Base-by-base conservation (phyloP, 352 stramenopile genomes). In the Elongisporangium anandrum region DNA sequence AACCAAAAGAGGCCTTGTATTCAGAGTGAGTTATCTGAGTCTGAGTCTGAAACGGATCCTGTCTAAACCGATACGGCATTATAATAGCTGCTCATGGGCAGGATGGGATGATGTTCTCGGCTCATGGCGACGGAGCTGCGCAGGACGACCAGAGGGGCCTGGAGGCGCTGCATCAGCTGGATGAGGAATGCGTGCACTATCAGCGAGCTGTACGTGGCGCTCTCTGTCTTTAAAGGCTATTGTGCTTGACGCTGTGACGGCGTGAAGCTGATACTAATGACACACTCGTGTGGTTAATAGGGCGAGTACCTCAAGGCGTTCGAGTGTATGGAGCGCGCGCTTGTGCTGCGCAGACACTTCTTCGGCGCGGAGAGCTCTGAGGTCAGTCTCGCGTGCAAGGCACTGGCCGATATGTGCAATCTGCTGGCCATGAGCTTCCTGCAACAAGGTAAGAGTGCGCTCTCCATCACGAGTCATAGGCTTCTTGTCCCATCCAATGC, bases 381-480 rank as follows among this genome's bases (percentile, higher is more conserved):
- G 55, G 91, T 98, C 23, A 34, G 63, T 50, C 65, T 88, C 39
- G 89, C 90, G 13, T 97, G 92, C 69, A 90, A 85, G 61, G 91
- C 88, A 7, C 75, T 98, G 8, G 87, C 87, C 7, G 90, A 97
- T 65, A 96, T 98, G 85, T 98, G 91, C 75, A 98, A 98, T 64
- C 63, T 97, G 26, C 70, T 98, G 20, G 85, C 91, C 20, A 97
- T 98, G 92, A 97, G 86, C 23, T 98, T 97, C 56, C 69, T 98
- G 3, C 92, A 97, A 72, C 87, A 97, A 72, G 84, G 68, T 73
- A 48, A 1, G 45, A 34, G 24, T 34, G n/a, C n/a, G n/a, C n/a
- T 49, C 22, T 13, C 24, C 51, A 24, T 38, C n/a, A 39, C 8
- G 4, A 38, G 22, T 7, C 23, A 45, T 3, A 19, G 24, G 12